A percentile compares a stretch with the other conserved stretches of the same genome.
phyloP scores from a whole-genome alignment of 2,329 filamentous ascomycete species.

The Aureobasidium zeae region DNA sequence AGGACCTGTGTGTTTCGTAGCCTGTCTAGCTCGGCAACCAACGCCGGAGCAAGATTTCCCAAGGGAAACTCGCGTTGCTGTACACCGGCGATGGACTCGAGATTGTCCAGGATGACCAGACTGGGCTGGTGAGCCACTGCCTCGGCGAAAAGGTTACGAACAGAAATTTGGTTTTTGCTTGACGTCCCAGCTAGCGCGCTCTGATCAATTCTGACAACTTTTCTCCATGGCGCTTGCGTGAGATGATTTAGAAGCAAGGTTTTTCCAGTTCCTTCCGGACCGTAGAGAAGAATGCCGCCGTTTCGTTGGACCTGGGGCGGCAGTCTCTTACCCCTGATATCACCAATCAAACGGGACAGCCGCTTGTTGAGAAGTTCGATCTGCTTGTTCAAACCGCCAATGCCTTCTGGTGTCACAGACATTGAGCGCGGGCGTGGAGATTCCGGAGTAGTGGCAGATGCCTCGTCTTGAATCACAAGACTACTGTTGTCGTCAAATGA shows the following conservation, averaged over 20 bases:
- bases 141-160: slow-evolving; percentile 61
- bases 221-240: slow-evolving; percentile 57
- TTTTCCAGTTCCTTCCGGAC: slow-evolving; percentile 78
- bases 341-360: slow-evolving; percentile 36
- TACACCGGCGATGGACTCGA: slow-evolving; percentile 61
- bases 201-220: slow-evolving; percentile 52
- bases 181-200: slow-evolving; percentile 32
- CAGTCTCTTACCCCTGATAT: slow-evolving; percentile 16
- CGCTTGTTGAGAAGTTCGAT: slow-evolving; percentile 58
- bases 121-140: slow-evolving; percentile 63
- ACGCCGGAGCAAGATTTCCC: slow-evolving; percentile 26
- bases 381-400: slow-evolving; percentile 61
- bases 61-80: slow-evolving; percentile 36
- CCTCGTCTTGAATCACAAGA: slow-evolving; percentile 22
- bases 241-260: slow-evolving; percentile 62
- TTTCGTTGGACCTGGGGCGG: slow-evolving; percentile 27
- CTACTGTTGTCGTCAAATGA: slow-evolving; percentile 21
- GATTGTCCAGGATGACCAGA: slow-evolving; percentile 67
- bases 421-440: slow-evolving; percentile 16
- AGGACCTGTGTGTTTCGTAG: slow-evolving; percentile 52
- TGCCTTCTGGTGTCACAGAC: slow-evolving; percentile 35
- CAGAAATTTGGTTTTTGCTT: slow-evolving; percentile 38
- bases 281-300: slow-evolving; percentile 64
- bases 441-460: slow-evolving; percentile 15
- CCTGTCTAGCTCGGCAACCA: slow-evolving; percentile 48